Conservation (phyloP, 208 protist species). For the Trypanosoma avium region DNA sequence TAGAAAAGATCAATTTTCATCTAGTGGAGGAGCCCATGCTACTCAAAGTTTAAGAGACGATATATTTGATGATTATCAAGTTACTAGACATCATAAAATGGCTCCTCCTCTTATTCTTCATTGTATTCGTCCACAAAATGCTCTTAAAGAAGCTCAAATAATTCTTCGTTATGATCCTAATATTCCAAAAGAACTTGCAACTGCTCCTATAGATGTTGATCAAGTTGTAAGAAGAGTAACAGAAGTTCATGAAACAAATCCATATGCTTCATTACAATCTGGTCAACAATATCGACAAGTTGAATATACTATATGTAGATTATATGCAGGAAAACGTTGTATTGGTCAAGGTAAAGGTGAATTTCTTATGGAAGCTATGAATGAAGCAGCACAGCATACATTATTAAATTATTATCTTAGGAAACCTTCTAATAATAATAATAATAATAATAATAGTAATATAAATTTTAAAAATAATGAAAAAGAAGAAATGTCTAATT, state of each 20-base stretch:
- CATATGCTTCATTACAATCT: slow-evolving; percentile 64
- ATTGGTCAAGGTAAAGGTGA: slow-evolving; percentile 88
- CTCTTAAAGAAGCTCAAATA: slow-evolving; percentile 86
- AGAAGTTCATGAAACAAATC: slow-evolving; percentile 88
- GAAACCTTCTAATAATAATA: not conserved
- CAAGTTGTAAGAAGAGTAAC: slow-evolving; percentile 71
- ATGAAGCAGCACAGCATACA: slow-evolving; percentile 77
- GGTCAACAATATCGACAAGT: slow-evolving; percentile 81
- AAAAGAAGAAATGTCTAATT: too few species aligned
- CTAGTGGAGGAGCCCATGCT: slow-evolving; percentile 75
- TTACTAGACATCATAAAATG: slow-evolving; percentile 37
- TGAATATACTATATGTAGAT: slow-evolving; percentile 78
- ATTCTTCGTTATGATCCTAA: slow-evolving; percentile 79
- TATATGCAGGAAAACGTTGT: slow-evolving; percentile 66
- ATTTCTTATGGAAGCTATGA: slow-evolving; percentile 78
- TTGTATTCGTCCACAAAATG: slow-evolving; percentile 58
- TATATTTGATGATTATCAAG: slow-evolving; percentile 47
- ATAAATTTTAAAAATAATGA: not conserved
- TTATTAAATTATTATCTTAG: slow-evolving; percentile 80
- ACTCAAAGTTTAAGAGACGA: slow-evolving; percentile 70
- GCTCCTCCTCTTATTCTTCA: slow-evolving; percentile 75
- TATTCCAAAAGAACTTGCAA: slow-evolving; percentile 42
- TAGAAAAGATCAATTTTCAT: slow-evolving; percentile 71
- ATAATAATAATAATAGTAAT: not conserved
- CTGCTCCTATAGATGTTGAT: slow-evolving; percentile 78